phyloP scores from a whole-genome alignment of 768 basidiomycete genomes.

The Calvatia gigantea region DNA sequence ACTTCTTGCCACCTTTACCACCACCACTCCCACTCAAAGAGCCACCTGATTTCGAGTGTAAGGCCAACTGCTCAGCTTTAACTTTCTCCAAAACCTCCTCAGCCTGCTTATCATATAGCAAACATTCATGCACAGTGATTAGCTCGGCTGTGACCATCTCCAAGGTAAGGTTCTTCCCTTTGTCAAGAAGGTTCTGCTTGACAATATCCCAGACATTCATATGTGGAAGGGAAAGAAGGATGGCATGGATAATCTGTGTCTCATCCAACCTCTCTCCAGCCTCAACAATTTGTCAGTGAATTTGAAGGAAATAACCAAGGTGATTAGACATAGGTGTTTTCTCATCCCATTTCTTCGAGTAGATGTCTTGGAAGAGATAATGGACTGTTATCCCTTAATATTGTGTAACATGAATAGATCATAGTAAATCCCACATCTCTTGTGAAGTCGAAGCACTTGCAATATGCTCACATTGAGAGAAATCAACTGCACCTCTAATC shows the following conservation, averaged over 20 bases:
- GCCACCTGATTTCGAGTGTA: not conserved
- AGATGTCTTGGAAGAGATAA: constrained; percentile 16
- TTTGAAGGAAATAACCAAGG: constrained; percentile 15
- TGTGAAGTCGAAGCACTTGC: constrained; percentile 5
- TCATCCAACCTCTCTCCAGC: not conserved
- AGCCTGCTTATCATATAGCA: not conserved
- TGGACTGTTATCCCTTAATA: constrained; percentile 6
- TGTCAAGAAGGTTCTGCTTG: not conserved
- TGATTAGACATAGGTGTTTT: constrained; percentile 8
- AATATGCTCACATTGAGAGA: constrained; percentile 16
- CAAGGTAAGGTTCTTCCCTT: not conserved
- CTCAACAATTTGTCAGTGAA: constrained; percentile 11
- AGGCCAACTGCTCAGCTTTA: not conserved
- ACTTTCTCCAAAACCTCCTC: not conserved
- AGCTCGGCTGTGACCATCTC: not conserved
- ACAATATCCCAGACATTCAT: not conserved
- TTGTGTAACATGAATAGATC: constrained; percentile 2
- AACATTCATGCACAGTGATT: not conserved
- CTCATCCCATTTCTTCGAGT: constrained; percentile 12
- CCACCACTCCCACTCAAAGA: not conserved
- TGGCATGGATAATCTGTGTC: not conserved
- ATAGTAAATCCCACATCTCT: constrained; percentile 9
- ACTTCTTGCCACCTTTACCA: not conserved
- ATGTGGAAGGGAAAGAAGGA: not conserved
- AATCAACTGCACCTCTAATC: constrained; percentile 12